phyloP scores from a whole-genome alignment of 495 filamentous ascomycete genomes.

The Trichoderma asperelloides region DNA sequence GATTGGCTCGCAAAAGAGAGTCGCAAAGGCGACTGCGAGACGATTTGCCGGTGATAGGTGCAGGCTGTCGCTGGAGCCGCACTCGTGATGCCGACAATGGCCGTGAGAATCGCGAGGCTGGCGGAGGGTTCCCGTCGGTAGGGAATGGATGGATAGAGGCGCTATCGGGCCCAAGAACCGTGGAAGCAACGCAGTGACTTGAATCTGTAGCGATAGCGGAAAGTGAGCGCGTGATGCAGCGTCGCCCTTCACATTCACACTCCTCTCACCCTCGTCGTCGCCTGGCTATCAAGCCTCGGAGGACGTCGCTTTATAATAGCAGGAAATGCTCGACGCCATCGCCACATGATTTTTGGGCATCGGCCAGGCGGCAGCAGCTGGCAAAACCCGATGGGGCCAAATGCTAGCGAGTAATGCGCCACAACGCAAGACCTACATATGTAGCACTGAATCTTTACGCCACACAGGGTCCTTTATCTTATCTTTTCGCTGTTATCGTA shows the following conservation, averaged over 20 bases:
- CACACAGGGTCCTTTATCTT: not conserved
- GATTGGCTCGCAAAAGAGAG: not conserved
- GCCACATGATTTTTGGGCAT: not conserved
- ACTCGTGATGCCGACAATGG: no score
- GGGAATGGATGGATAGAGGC: not conserved
- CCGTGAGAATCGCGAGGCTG: not conserved
- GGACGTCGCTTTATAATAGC: not conserved
- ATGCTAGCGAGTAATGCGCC: not conserved
- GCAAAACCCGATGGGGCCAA: not conserved
- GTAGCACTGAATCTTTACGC: not conserved
- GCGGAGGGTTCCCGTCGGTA: not conserved
- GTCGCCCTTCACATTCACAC: not conserved
- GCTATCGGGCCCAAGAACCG: not conserved
- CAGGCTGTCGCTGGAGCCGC: no score
- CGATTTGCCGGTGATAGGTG: no score
- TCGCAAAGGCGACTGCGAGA: no score
- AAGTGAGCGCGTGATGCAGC: not conserved
- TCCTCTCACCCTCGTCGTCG: slow-evolving; percentile 4
- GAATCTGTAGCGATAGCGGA: not conserved
- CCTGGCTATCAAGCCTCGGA: slow-evolving; percentile 1
- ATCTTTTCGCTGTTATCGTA: slow-evolving; percentile 6
- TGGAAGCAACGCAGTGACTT: not conserved
- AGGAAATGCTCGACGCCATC: not conserved
- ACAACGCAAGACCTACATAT: no score
- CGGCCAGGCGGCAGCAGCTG: slow-evolving; percentile 5